These are phyloP conservation scores for Endocladia muricata DNA, from an alignment of 31 red algal species.

Conservation along the genomic window DNA sequence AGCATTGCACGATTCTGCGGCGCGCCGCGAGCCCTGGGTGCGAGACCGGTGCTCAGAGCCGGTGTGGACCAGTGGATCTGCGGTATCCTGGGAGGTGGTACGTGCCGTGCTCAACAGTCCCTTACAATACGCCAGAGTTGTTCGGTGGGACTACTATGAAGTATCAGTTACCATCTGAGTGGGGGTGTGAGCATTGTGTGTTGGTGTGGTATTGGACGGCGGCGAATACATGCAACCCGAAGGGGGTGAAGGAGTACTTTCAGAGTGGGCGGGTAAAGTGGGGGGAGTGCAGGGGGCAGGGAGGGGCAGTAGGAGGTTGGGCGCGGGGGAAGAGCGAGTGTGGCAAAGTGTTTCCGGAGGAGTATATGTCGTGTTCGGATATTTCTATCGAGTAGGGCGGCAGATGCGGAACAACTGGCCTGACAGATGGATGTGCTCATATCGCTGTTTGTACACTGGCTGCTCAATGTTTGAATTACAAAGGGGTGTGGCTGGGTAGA, in stretches of 20 bases:
- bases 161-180: slow-evolving; percentile 37
- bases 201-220: slow-evolving; percentile 65
- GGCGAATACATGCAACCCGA: slow-evolving; percentile 70
- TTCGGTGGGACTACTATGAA: slow-evolving; percentile 9
- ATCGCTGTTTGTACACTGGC: too few relatives aligned
- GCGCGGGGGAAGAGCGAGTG: slow-evolving; percentile 8
- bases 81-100: slow-evolving; percentile 63
- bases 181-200: slow-evolving; percentile 67
- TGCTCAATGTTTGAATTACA: too few relatives aligned
- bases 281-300: slow-evolving; percentile 56
- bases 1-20: slow-evolving; percentile 36
- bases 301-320: slow-evolving; percentile 37
- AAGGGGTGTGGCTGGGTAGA: too few relatives aligned
- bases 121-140: not conserved
- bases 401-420: too few relatives aligned
- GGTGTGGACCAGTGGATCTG: slow-evolving; percentile 53
- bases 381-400: not conserved
- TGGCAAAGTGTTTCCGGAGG: slow-evolving; percentile 49
- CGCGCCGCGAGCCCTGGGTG: slow-evolving; percentile 37
- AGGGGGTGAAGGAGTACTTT: slow-evolving; percentile 54
- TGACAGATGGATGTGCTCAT: too few relatives aligned
- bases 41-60: slow-evolving; percentile 11
- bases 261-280: slow-evolving; percentile 33
- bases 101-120: slow-evolving; percentile 34
- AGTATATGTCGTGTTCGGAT: slow-evolving; percentile 66